phyloP scores from a whole-genome alignment of 345 rosid species.

The Aquilaria yunnanensis region DNA sequence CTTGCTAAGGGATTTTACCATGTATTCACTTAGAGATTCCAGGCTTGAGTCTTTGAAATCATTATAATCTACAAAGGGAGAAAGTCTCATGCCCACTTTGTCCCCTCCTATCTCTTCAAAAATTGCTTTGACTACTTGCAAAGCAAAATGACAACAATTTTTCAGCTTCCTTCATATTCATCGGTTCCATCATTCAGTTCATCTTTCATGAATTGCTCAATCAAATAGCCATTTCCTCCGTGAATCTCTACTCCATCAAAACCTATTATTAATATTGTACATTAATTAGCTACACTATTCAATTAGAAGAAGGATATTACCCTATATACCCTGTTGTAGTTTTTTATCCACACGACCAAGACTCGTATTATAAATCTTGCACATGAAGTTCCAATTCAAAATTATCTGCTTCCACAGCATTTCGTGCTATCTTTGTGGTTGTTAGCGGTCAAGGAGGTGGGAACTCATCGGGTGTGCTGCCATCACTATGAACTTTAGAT shows the following conservation, averaged over 20 bases:
- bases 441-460: constrained; percentile 41
- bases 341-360: too few relatives aligned
- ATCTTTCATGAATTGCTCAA: constrained; percentile 56
- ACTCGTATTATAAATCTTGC: too few relatives aligned
- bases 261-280: constrained; percentile 2
- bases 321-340: too few relatives aligned
- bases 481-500: constrained; percentile 7
- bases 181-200: constrained; percentile 8
- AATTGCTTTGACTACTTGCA: constrained; percentile 7
- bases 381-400: too few relatives aligned
- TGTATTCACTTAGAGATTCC: constrained; percentile 11
- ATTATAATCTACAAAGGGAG: constrained; percentile 6
- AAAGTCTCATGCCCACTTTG: constrained; percentile 19
- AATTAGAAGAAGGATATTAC: too few relatives aligned
- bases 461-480: constrained; percentile 14
- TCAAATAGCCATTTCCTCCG: constrained; percentile 26
- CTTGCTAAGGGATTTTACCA: constrained; percentile 6
- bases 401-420: constrained; percentile 41
- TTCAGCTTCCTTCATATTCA: constrained; percentile 9
- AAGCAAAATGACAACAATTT: constrained; percentile 11
- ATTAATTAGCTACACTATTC: too few relatives aligned
- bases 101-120: constrained; percentile 14
- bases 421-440: constrained; percentile 41
- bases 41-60: constrained; percentile 7
- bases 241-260: constrained; percentile 23